A percentile compares a stretch with the other conserved stretches of the same genome.
phyloP scores from a whole-genome alignment of 139 green algal genomes.

The Chlorella sp. region DNA sequence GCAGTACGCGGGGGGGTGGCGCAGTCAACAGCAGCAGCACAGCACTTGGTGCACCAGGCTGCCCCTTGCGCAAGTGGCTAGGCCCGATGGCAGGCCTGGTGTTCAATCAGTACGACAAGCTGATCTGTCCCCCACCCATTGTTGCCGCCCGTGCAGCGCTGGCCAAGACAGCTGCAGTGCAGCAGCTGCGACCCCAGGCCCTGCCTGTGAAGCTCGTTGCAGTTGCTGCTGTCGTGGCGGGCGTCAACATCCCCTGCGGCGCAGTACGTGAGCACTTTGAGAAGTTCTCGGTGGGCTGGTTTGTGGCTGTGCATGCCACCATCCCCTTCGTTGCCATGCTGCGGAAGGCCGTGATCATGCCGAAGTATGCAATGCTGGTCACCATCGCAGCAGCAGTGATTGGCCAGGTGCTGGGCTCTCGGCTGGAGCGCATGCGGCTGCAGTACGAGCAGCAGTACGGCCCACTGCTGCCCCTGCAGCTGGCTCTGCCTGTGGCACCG shows the following conservation, averaged over 20 bases:
- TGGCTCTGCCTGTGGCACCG: too few species aligned
- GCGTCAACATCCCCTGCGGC: conserved; percentile 77
- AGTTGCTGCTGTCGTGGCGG: conserved; percentile 41
- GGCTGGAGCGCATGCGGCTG: conserved; percentile 26
- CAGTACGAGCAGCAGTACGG: too few species aligned
- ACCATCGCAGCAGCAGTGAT: conserved; percentile 51
- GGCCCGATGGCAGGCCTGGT: conserved; percentile 38
- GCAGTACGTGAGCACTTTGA: conserved; percentile 67
- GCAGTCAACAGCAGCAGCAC: too few species aligned
- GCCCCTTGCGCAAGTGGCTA: conserved; percentile 39
- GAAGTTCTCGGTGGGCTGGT: conserved; percentile 85
- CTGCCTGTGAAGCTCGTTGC: conserved; percentile 40
- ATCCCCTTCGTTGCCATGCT: conserved; percentile 86
- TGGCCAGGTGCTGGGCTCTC: conserved; percentile 39
- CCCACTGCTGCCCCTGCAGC: too few species aligned
- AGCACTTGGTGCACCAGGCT: too few species aligned
- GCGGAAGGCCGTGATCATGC: conserved; percentile 72
- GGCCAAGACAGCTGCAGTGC: conserved; percentile 50
- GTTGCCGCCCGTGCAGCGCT: conserved; percentile 65
- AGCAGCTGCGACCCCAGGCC: conserved; percentile 61
- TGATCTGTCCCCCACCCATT: conserved; percentile 67
- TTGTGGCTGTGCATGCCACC: conserved; percentile 80
- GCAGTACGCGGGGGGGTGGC: too few species aligned
- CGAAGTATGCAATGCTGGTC: conserved; percentile 57
- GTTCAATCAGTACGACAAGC: conserved; percentile 34